phyloP scores from a whole-genome alignment of 768 basidiomycete genomes.

The Mycena vitilis region DNA sequence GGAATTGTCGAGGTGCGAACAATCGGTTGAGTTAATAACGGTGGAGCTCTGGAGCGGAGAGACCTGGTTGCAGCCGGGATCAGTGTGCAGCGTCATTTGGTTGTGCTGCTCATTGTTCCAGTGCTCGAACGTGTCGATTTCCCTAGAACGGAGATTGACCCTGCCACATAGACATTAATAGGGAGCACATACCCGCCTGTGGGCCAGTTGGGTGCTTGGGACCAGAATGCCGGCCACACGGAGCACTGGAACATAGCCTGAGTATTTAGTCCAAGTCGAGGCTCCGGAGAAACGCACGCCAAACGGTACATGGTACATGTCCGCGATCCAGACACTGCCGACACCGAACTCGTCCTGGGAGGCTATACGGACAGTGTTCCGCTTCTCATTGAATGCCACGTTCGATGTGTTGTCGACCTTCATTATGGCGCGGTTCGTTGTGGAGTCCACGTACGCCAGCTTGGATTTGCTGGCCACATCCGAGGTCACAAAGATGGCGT shows the following conservation, averaged over 20 bases:
- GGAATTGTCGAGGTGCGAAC: slow-evolving; percentile 61
- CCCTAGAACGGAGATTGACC: slow-evolving; percentile 44
- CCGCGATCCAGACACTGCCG: slow-evolving; percentile 73
- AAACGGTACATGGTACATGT: slow-evolving; percentile 74
- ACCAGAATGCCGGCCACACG: slow-evolving; percentile 78
- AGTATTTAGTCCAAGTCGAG: too few species aligned
- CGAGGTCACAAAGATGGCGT: slow-evolving; percentile 64
- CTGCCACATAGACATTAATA: not conserved
- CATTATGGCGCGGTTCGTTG: slow-evolving; percentile 80
- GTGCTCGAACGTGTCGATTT: slow-evolving; percentile 87
- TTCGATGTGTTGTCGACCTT: slow-evolving; percentile 77
- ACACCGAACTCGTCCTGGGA: slow-evolving; percentile 65
- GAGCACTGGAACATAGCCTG: slow-evolving; percentile 60
- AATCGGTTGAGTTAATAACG: slow-evolving; percentile 68
- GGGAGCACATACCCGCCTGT: slow-evolving; percentile 59
- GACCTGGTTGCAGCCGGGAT: slow-evolving; percentile 65
- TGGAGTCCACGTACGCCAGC: slow-evolving; percentile 71
- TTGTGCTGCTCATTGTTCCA: slow-evolving; percentile 76
- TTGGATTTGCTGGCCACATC: slow-evolving; percentile 57
- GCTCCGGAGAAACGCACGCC: slow-evolving; percentile 54
- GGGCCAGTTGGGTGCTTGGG: slow-evolving; percentile 71
- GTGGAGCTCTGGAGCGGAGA: slow-evolving; percentile 63
- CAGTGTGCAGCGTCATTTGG: slow-evolving; percentile 80
- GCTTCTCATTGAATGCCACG: slow-evolving; percentile 64
- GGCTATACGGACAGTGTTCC: slow-evolving; percentile 76